Base-by-base conservation (phyloP, 345 rosid species). In the Physaria fendleri region DNA sequence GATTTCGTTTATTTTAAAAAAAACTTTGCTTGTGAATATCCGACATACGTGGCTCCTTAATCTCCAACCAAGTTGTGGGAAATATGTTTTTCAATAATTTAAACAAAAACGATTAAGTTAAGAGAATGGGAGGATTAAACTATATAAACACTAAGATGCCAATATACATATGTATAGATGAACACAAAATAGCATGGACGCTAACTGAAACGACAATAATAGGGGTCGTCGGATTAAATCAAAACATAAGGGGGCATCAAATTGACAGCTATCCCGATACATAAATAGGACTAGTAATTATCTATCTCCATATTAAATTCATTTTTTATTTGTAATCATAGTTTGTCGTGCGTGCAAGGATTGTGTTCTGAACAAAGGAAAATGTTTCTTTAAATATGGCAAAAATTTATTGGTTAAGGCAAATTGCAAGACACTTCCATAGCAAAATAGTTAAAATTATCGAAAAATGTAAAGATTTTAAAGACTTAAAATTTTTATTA, bases 281-380 rank as follows among this genome's bases (percentile, higher is more conserved):
- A 63, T 51, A 37, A 37, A 25, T 8, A 9, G 6, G 38, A 49
- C 5, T 62, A 18, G 8, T 28, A 49, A 8, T 49, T 49, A 39
- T 47, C 13, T 46, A 22, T 47, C 35, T 58, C 6, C 16, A 20
- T 32, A 32, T 10, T 32, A 4, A 4, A 23, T 60, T 60, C 13
- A 1, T 60, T 15, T 60, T 47, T 21, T 34, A 35, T 35, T 38
- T 17, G 21, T 48, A 27, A 27, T 29, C 18, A 49, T 62, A 50
- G 25, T 25, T 50, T 24, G 57, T 49, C 66, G 66, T 62, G 66
- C 66, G 48, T 20, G 57, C 66, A 62, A 38, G 40, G 47, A 38
- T 62, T 49, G 11, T 17, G n/a, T n/a, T n/a, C n/a, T n/a, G n/a
- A n/a, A n/a, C n/a, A n/a, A n/a, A n/a, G n/a, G n/a, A n/a, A n/a